Percentiles rank a stretch among this genome's conserved stretches.
phyloP scores from a whole-genome alignment of 352 stramenopile genomes.

The Globisporangium uncinulatum region DNA sequence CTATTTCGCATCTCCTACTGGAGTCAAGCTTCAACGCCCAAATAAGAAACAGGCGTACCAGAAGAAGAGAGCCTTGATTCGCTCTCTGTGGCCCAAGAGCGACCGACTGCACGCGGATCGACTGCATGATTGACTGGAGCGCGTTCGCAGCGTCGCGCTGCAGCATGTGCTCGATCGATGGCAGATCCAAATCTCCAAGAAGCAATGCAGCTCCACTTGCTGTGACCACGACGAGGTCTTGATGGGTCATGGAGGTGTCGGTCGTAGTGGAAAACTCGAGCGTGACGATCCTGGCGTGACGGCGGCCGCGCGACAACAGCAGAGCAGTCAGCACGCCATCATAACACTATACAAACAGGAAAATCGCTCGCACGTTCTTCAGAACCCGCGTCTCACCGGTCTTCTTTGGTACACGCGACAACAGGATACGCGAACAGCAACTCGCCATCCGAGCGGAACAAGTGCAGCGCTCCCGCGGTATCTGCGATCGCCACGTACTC shows the following conservation, averaged over 20 bases:
- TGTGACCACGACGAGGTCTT: constrained; percentile 30
- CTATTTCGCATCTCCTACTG: neutral
- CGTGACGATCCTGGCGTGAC: constrained; percentile 6
- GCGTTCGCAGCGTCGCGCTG: constrained; percentile 11
- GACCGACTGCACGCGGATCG: constrained; percentile 17
- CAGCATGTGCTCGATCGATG: constrained; percentile 24
- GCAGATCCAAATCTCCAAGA: constrained; percentile 20
- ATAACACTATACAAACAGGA: too few relatives aligned
- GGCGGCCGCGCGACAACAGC: neutral
- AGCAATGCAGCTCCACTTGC: constrained; percentile 14
- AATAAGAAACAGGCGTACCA: constrained; percentile 14
- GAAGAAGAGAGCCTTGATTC: constrained; percentile 13
- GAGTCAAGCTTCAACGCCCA: neutral
- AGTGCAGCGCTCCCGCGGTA: constrained; percentile 14
- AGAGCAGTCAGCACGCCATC: neutral
- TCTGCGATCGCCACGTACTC: constrained; percentile 28
- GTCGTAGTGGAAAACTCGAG: constrained; percentile 11
- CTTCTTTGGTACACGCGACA: neutral
- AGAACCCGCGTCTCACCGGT: neutral
- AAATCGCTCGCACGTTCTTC: neutral
- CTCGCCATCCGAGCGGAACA: constrained; percentile 24
- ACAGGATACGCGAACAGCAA: constrained; percentile 19
- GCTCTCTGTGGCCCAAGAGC: constrained; percentile 14
- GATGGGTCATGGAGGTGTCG: neutral
- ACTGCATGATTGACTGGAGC: constrained; percentile 19